These are phyloP conservation scores for Stagonosporopsis cucurbitacearum DNA, from an alignment of 2,329 filamentous ascomycete species.

Conservation along the genomic window DNA sequence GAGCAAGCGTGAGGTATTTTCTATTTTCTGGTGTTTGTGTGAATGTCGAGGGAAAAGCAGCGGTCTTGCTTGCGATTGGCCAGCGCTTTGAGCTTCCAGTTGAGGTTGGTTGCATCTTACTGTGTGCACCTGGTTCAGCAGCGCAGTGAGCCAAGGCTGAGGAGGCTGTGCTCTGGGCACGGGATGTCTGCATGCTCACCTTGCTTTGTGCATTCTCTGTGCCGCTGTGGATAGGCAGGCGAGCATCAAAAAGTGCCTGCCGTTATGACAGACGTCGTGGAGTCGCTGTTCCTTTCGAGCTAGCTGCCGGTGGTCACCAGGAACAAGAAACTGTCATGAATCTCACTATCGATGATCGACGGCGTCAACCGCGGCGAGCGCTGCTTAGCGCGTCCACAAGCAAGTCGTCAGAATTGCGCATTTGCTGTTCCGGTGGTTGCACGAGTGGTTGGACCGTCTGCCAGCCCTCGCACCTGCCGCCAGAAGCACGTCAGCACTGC, in stretches of 20 bases:
- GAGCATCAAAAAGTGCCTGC: not conserved
- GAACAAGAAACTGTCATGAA: conserved; percentile 17
- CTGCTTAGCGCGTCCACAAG: conserved; percentile 10
- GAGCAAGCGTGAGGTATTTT: conserved; percentile 8
- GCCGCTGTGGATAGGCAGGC: not conserved
- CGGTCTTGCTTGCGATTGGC: conserved; percentile 14
- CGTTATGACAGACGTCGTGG: not conserved
- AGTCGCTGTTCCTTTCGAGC: conserved; percentile 2
- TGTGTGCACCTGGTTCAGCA: not conserved
- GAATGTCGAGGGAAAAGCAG: conserved; percentile 4
- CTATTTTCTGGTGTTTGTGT: not conserved
- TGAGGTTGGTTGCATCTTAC: conserved; percentile 12
- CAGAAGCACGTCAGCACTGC: conserved; percentile 13
- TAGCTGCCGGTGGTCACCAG: conserved; percentile 15
- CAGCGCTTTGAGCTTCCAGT: conserved; percentile 3
- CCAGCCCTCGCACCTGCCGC: conserved; percentile 10
- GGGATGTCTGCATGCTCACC: conserved; percentile 3
- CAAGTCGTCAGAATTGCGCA: conserved; percentile 6
- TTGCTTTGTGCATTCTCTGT: not conserved
- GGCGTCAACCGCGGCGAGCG: conserved; percentile 17
- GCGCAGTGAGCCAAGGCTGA: conserved; percentile 5
- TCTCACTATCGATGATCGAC: conserved; percentile 15
- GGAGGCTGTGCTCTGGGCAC: conserved; percentile 15
- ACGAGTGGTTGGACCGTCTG: conserved; percentile 5
- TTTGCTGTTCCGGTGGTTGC: not conserved